Percentiles rank a stretch among this genome's conserved stretches.
phyloP scores from a whole-genome alignment of 2,329 filamentous ascomycete genomes.

The Cordyceps fumosorosea region DNA sequence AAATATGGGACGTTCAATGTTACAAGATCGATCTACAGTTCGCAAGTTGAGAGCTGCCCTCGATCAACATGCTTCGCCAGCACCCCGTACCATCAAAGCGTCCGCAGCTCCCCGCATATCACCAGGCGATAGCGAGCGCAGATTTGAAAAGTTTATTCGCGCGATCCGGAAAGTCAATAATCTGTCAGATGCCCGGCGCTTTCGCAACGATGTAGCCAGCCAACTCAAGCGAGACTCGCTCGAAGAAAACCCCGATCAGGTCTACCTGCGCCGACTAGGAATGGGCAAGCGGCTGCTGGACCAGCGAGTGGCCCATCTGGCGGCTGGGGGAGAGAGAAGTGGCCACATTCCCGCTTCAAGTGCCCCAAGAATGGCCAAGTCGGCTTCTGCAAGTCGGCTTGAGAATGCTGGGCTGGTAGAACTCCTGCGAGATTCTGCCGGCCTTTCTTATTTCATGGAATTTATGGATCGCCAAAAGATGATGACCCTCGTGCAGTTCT shows the following conservation, averaged over 20 bases:
- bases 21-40: constrained; percentile 94
- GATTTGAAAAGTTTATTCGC: constrained; percentile 90
- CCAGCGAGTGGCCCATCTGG: constrained; percentile 77
- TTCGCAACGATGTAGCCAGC: constrained; percentile 85
- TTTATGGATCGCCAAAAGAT: constrained; percentile 90
- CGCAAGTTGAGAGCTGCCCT: constrained; percentile 84
- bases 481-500: constrained; percentile 92
- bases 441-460: constrained; percentile 98
- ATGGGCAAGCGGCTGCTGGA: constrained; percentile 88
- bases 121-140: constrained; percentile 79
- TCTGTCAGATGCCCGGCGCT: constrained; percentile 83
- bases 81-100: constrained; percentile 58
- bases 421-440: constrained; percentile 82
- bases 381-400: constrained; percentile 50
- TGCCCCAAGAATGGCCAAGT: constrained; percentile 20
- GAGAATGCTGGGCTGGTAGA: constrained; percentile 75
- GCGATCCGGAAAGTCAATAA: constrained; percentile 84
- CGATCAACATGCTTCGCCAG: constrained; percentile 87
- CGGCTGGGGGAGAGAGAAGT: constrained; percentile 54
- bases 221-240: constrained; percentile 81
- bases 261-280: constrained; percentile 83
- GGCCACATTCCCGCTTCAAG: constrained; percentile 23
- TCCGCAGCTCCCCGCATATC: constrained; percentile 70
- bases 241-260: constrained; percentile 71
- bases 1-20: constrained; percentile 73